phyloP scores from a whole-genome alignment of 2,329 filamentous ascomycete genomes.

The Ophiosphaerella narmari region DNA sequence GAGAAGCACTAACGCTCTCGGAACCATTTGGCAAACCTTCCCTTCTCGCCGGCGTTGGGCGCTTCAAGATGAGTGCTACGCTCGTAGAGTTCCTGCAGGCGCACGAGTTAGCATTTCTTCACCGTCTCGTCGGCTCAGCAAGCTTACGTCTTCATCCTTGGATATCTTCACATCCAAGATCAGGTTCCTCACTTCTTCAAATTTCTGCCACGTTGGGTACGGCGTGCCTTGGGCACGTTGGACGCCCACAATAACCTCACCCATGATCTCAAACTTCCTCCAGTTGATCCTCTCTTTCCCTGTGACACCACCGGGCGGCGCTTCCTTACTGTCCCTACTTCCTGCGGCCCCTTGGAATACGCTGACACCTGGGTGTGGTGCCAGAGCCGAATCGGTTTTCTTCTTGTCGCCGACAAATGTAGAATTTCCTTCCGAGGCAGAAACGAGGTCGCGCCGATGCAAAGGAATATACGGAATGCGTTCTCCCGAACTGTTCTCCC shows the following conservation, averaged over 20 bases:
- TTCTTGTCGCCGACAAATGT: conserved; percentile 73
- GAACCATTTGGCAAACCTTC: conserved; percentile 53
- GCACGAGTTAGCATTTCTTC: conserved; percentile 6
- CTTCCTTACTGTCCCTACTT: conserved; percentile 48
- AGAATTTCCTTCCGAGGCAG: conserved; percentile 87
- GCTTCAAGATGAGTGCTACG: conserved; percentile 60
- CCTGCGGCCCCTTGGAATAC: conserved; percentile 38
- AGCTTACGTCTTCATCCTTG: conserved; percentile 82
- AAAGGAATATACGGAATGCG: conserved; percentile 93
- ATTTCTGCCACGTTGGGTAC: conserved; percentile 72
- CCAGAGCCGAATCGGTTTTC: conserved; percentile 30
- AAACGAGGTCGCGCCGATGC: conserved; percentile 85
- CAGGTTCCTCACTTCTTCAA: conserved; percentile 72
- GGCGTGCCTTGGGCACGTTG: conserved; percentile 89
- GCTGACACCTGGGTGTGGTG: conserved; percentile 42
- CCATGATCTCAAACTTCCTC: conserved; percentile 97
- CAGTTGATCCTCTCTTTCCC: conserved; percentile 79
- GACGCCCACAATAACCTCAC: conserved; percentile 85
- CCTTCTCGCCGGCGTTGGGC: conserved; percentile 52
- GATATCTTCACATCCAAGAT: conserved; percentile 81
- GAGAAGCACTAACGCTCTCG: conserved; percentile 48
- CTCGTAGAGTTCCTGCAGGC: conserved; percentile 61
- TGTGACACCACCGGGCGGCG: conserved; percentile 41
- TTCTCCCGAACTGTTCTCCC: conserved; percentile 91
- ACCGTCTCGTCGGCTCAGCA: too few species aligned